Percentiles rank a stretch among this genome's conserved stretches.
Conservation (phyloP, 1,139 yeast genomes). For the Yueomyces sp. region DNA sequence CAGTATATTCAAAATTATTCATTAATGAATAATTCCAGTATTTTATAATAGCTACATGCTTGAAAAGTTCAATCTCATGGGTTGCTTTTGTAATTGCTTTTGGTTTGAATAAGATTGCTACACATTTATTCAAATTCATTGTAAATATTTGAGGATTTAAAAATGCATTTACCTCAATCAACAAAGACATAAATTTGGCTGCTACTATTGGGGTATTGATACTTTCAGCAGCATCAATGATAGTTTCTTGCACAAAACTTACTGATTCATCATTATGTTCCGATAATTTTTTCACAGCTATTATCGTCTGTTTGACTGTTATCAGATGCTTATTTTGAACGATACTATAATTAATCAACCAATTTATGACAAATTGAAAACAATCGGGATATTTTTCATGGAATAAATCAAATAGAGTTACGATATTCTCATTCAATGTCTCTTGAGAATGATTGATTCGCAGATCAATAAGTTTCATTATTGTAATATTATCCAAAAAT, state of each 20-base stretch:
- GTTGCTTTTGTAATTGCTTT: conserved; percentile 1
- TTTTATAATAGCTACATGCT: conserved; percentile 5
- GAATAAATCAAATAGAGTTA: conserved; percentile 17
- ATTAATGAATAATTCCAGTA: conserved; percentile 3
- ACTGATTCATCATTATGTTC: not conserved
- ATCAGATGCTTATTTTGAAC: conserved; percentile 17
- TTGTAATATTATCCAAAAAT: conserved; percentile 10
- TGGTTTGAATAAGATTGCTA: not conserved
- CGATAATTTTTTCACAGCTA: conserved; percentile 2
- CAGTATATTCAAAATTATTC: not conserved
- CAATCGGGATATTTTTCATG: conserved; percentile 5
- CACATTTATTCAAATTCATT: not conserved
- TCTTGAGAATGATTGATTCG: conserved; percentile 36
- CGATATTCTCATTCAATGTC: conserved; percentile 30
- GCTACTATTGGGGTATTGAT: not conserved
- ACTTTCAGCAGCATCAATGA: not conserved
- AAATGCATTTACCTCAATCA: not conserved
- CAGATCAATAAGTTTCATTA: conserved; percentile 44
- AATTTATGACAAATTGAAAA: conserved; percentile 10
- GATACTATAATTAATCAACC: conserved; percentile 15
- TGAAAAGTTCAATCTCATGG: not conserved
- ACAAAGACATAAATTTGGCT: not conserved
- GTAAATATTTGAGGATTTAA: not conserved
- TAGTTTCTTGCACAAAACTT: not conserved
- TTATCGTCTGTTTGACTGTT: conserved; percentile 14